A percentile compares a stretch with the other conserved stretches of the same genome.
These are phyloP conservation scores for Silene vulgaris DNA, from an alignment of 179 eudicot species.

Conservation along the genomic window DNA sequence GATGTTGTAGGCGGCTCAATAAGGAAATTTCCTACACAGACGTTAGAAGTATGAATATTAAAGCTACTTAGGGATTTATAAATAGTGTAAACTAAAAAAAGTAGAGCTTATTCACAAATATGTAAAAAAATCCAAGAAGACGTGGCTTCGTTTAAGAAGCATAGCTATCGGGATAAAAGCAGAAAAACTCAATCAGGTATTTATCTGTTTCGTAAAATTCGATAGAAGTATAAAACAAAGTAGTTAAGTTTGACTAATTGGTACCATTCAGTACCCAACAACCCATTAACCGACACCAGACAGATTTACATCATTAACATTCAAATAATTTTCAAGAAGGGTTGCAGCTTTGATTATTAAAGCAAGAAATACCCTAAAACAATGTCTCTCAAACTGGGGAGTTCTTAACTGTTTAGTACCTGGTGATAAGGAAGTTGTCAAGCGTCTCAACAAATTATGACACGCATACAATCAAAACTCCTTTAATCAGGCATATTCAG, in stretches of 20 bases:
- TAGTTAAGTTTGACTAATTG: not conserved
- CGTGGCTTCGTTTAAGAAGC: not conserved
- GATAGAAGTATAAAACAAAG: not conserved
- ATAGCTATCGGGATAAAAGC: not conserved
- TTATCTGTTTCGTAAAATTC: not conserved
- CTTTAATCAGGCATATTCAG: slow-evolving; percentile 6
- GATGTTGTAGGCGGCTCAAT: slow-evolving; percentile 70
- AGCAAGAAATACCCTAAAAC: slow-evolving; percentile 5
- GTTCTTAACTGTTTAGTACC: too few relatives aligned
- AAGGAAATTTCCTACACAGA: slow-evolving; percentile 62
- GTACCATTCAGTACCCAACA: not conserved
- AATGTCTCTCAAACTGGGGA: not conserved
- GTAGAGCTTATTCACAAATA: not conserved
- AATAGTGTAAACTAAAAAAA: not conserved
- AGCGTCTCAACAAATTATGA: not conserved
- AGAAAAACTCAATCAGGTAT: not conserved
- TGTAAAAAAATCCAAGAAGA: slow-evolving; percentile 1
- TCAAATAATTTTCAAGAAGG: not conserved
- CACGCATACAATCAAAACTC: not conserved
- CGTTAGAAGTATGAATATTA: slow-evolving; percentile 18
- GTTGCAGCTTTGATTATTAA: not conserved
- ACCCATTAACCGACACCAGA: slow-evolving; percentile 1
- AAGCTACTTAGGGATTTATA: slow-evolving; percentile 7
- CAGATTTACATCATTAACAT: not conserved
- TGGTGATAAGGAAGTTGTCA: not conserved